phyloP scores from a whole-genome alignment of 2,329 filamentous ascomycete species.

The Sporothrix protearum region DNA sequence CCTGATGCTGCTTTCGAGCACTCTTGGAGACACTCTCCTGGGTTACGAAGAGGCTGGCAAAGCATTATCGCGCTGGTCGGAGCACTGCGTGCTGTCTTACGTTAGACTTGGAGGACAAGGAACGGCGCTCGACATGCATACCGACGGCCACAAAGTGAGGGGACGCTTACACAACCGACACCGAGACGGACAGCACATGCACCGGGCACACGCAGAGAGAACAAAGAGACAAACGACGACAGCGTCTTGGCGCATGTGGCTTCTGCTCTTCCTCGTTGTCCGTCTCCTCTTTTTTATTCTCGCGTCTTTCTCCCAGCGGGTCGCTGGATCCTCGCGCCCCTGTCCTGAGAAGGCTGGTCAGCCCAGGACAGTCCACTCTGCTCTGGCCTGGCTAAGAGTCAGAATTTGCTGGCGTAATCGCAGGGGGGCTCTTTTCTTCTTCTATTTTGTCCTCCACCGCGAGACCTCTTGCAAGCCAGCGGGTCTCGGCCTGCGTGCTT shows the following conservation, averaged over 20 bases:
- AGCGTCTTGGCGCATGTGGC: slow-evolving; percentile 11
- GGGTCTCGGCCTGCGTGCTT: not conserved
- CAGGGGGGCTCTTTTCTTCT: not conserved
- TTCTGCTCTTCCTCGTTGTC: not conserved
- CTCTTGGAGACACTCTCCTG: not conserved
- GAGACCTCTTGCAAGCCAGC: slow-evolving; percentile 15
- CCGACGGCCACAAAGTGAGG: not conserved
- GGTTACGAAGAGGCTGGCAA: not conserved
- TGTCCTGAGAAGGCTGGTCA: not conserved
- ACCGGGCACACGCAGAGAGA: not conserved
- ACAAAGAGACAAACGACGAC: slow-evolving; percentile 9
- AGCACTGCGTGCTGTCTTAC: too few relatives aligned
- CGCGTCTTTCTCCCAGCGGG: not conserved
- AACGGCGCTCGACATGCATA: not conserved
- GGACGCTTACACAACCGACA: not conserved
- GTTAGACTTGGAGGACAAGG: not conserved
- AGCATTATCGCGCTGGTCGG: not conserved
- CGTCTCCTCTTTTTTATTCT: not conserved
- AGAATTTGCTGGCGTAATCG: not conserved
- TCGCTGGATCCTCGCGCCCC: not conserved
- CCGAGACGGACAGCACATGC: not conserved
- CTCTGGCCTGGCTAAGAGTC: not conserved
- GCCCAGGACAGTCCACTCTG: not conserved
- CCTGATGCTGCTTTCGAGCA: not conserved
- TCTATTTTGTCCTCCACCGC: not conserved